Evolutionary conservation across 108 stramenopile species (phyloP), one percentile per base, ranked within the genome.

Genomic region (Skeletonema menzelii): DNA sequence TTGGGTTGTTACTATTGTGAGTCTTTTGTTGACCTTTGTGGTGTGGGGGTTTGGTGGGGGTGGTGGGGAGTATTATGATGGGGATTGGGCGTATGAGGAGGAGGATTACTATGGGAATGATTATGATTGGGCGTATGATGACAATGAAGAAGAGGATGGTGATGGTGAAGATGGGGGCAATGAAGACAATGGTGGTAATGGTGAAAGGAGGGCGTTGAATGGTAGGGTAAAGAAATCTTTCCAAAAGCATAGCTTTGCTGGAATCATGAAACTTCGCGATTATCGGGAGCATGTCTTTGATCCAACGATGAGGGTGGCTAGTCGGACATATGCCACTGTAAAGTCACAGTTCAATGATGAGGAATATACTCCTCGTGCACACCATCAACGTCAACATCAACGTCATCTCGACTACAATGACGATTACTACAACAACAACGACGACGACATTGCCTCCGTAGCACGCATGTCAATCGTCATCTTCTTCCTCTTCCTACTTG

Each of bases 211-310:
- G 69, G 67, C 27, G 72, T 67, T 67, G 55, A 14, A 64, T 49
- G 60, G 32, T 66, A 53, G 22, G 28, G 38, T 4, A 27, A 59
- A 34, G 67, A 46, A 60, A 22, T 4, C 31, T 8, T 59, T 46
- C 2, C 40, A 47, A 27, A 65, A 31, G 60, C 85, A 88, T 80
- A 64, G 68, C n/a, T 67, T 84, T 28, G 73, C 70, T 67, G 92
- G 92, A 8, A 82, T 93, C 13, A 88, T 87, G 85, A 91, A 91
- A 76, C 44, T 93, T 42, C 84, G 92, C 20, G 90, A 91, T 73
- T 75, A 71, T 59, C 80, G 85, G 3, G 87, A 93, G 59, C 56
- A 76, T 27, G 8, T 93, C 4, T 87, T 90, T 84, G 80, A 87
- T 40, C 92, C 92, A 3, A 60, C 82, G 57, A 44, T 80, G 26